phyloP scores from a whole-genome alignment of 345 rosid genomes.

The Populus pruinosa region DNA sequence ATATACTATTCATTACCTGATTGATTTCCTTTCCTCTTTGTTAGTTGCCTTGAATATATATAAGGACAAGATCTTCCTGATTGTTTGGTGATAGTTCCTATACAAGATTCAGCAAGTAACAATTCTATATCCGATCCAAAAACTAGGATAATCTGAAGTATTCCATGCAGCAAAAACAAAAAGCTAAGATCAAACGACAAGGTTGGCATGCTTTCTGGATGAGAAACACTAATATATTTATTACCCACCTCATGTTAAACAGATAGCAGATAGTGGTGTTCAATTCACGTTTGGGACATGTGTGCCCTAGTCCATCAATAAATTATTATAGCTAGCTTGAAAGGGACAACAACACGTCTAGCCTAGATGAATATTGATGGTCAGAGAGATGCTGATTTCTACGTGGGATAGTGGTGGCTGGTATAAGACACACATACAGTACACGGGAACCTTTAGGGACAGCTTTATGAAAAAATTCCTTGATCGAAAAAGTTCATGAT shows the following conservation, averaged over 20 bases:
- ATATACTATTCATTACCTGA: neutral
- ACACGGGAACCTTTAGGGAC: neutral
- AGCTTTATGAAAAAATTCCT: neutral
- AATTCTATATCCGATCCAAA: neutral
- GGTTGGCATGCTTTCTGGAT: neutral
- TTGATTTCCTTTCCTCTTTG: neutral
- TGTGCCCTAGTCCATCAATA: neutral
- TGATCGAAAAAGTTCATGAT: constrained; percentile 4
- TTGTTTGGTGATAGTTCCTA: neutral
- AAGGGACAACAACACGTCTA: neutral
- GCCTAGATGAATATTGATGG: neutral
- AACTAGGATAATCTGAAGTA: neutral
- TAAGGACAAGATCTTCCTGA: neutral
- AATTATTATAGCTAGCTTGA: neutral
- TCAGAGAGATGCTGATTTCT: neutral
- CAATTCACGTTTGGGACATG: neutral
- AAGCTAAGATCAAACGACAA: neutral
- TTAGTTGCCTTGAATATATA: no score
- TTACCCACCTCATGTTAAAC: neutral
- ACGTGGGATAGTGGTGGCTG: neutral
- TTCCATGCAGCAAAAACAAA: neutral
- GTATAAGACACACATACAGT: neutral
- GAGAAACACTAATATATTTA: neutral
- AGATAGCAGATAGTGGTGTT: no score
- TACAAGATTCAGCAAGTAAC: neutral